Evolutionary conservation across 805 yeast genomes (phyloP), one percentile per base, ranked within the genome.

Genomic region (Saturnispora gosingensis): DNA sequence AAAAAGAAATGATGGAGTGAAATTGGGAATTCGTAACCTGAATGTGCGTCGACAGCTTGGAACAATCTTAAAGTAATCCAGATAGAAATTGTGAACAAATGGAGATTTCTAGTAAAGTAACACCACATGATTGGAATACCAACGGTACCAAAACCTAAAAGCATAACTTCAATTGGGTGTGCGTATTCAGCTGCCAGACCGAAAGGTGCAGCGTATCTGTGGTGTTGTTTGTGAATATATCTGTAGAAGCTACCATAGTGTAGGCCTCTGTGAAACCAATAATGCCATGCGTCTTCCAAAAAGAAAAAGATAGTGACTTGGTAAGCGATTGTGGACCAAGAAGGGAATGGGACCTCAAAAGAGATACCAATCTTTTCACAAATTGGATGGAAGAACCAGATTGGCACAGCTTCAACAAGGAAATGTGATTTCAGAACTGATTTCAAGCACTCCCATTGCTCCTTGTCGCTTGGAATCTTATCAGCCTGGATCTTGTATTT

Each of bases 11-110:
- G 88, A 71, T 88, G 93, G 64, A 91, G 76, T 4, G 97, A 88
- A 88, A 95, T 83, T 56, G 99, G 98, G 81, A 91, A 91, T 67
- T 91, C 98, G 70, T 91, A 93, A 53, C 98, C 99, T 11, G 97
- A 89, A 70, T 91, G 99, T 25, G 97, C 85, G 67, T 91, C 99
- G 53, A 91, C 91, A 27, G 99, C 99, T 76, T 91, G 99, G 74
- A 85, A 83, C 60, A 91, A 78, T 70, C 98, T 81, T 61, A 88
- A 71, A 8, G 86, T 75, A 63, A 91, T 85, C 98, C 98, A 91
- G 52, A 81, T 58, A 63, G 88, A 82, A 54, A 90, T 79, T n/a
- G 98, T 91, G 72, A 87, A 83, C 61, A 93, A 72, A 67, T 91
- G 99, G 67, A 91, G 76, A 65, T 83, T 71, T 52, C 82, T 78